phyloP scores from a whole-genome alignment of 2,329 filamentous ascomycete genomes.

The Alternaria metachromatica region DNA sequence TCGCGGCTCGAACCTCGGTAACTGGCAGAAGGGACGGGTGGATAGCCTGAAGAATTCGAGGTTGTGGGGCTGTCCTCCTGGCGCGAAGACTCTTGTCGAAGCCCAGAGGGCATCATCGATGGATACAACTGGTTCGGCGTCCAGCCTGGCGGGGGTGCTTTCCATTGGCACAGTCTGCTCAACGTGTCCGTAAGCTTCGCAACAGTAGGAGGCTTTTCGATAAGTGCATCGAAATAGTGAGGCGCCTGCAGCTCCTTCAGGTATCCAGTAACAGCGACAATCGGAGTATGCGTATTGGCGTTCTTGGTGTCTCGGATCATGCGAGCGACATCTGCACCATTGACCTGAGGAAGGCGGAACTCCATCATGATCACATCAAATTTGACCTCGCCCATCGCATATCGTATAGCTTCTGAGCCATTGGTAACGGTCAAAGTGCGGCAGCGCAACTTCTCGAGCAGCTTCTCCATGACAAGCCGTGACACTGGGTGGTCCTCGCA shows the following conservation, averaged over 20 bases:
- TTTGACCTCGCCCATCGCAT: slow-evolving; percentile 95
- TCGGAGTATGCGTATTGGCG: slow-evolving; percentile 90
- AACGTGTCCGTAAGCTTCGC: slow-evolving; percentile 90
- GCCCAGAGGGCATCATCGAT: slow-evolving; percentile 63
- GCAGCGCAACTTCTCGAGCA: slow-evolving; percentile 93
- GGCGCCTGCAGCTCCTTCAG: slow-evolving; percentile 95
- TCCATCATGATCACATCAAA: slow-evolving; percentile 99
- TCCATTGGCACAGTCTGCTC: slow-evolving; percentile 90
- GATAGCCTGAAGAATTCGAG: slow-evolving; percentile 78
- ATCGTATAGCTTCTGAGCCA: slow-evolving; percentile 89
- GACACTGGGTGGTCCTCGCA: slow-evolving; percentile 98
- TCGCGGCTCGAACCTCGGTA: slow-evolving; percentile 82
- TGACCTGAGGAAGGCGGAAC: slow-evolving; percentile 93
- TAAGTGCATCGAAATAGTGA: slow-evolving; percentile 93
- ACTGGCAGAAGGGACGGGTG: slow-evolving; percentile 73
- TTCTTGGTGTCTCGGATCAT: slow-evolving; percentile 99
- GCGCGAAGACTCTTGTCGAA: slow-evolving; percentile 69
- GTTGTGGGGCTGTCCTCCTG: slow-evolving; percentile 82
- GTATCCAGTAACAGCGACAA: slow-evolving; percentile 96
- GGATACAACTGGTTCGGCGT: slow-evolving; percentile 47
- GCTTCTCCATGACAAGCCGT: slow-evolving; percentile 96
- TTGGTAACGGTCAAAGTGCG: slow-evolving; percentile 91
- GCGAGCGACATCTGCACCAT: slow-evolving; percentile 90
- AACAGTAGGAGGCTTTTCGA: slow-evolving; percentile 95
- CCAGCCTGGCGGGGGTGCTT: slow-evolving; percentile 72